Evolutionary conservation across 148 eudicot genomes (phyloP).

Genomic region (Talinum fruticosum): DNA sequence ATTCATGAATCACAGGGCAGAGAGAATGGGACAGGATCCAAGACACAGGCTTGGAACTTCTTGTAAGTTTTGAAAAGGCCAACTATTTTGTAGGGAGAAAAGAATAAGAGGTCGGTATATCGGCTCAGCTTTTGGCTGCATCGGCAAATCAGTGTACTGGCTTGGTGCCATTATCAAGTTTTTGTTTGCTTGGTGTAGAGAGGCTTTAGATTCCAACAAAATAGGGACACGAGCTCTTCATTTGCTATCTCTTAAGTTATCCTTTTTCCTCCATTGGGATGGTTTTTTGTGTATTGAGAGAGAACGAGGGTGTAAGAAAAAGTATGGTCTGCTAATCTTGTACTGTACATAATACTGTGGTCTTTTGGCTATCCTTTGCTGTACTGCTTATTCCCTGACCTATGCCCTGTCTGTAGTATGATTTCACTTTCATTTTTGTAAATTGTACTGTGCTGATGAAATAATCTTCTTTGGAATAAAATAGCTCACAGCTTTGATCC

Average conservation of each 20-base stretch:
- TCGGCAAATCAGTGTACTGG: slow-evolving; percentile 1
- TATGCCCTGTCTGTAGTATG: neutral
- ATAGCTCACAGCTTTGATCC: too few relatives aligned
- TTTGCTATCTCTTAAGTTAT: neutral
- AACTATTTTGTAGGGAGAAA: neutral
- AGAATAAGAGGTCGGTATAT: neutral
- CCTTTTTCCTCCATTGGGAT: neutral
- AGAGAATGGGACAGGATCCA: slow-evolving; percentile 25
- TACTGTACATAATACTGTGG: neutral
- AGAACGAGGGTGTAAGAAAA: neutral
- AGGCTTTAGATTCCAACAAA: slow-evolving; percentile 6
- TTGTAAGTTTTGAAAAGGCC: slow-evolving; percentile 35
- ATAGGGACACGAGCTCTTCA: neutral
- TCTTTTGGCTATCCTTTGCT: neutral
- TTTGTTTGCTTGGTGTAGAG: neutral
- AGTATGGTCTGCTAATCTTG: neutral
- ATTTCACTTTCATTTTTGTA: too few relatives aligned
- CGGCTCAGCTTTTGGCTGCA: slow-evolving; percentile 5
- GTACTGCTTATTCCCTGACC: neutral
- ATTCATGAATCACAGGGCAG: slow-evolving; percentile 25
- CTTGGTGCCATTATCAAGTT: neutral
- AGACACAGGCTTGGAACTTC: slow-evolving; percentile 46
- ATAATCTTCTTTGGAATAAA: too few relatives aligned
- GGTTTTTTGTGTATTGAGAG: neutral
- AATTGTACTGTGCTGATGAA: too few relatives aligned